Evolutionary conservation across 2,329 filamentous ascomycete species (phyloP), one percentile per base, ranked within the genome.

Genomic region (Paecilomyces sp.): DNA sequence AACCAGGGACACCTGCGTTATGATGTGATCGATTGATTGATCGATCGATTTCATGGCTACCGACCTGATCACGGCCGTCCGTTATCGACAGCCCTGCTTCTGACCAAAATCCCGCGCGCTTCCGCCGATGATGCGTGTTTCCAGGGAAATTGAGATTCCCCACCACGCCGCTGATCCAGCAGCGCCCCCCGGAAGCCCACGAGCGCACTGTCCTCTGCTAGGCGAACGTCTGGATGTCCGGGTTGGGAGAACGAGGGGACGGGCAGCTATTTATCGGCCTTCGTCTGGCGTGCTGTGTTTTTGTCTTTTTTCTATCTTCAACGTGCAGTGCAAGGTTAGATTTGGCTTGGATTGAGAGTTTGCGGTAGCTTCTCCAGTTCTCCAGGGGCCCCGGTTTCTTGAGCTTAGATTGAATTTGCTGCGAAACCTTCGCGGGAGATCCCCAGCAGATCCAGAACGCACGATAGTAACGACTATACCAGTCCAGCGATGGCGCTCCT

Each of bases 381-480:
- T 53, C 28, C 51, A 53, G 51, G 51, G 51, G 51, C 51, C 51
- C 51, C 51, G 51, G 51, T 53, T 53, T 30, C 51, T 53, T 53
- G 51, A 53, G 51, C 51, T 53, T 25, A 53, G 51, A 53, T 53
- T 53, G 28, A 53, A 53, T 53, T 53, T 28, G 22, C n/a, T 53
- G 41, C 41, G 51, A 53, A 53, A 53, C 51, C 51, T 53, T 53
- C 51, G 28, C 51, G 51, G 51, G 51, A 53, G 51, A 53, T 53
- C 51, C 51, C 28, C 51, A 53, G 51, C 28, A 53, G 51, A 53
- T 53, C 51, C 51, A 53, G 51, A 47, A 47, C 41, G 41, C 41
- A 47, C n/a, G 15, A 47, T 47, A n/a, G n/a, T 47, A n/a, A 47
- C 41, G 41, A 47, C 41, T 11, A 47, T 47, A n/a, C 41, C 41